These are phyloP conservation scores for Lophiotrema nucula DNA, from an alignment of 495 filamentous ascomycete genomes.

Conservation along the genomic window DNA sequence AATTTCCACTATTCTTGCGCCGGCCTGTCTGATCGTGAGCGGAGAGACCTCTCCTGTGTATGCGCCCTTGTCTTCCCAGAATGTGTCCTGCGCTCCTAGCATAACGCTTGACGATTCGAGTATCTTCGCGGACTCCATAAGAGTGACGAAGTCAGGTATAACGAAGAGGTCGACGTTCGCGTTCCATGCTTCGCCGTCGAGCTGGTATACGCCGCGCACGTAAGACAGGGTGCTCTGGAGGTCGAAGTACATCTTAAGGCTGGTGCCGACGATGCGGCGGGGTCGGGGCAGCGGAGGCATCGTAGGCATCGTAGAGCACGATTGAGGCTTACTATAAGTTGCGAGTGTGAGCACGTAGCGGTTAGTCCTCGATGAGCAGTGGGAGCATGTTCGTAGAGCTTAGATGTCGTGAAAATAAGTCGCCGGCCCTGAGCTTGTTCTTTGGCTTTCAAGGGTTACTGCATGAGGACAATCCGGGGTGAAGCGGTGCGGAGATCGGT, in stretches of 20 bases:
- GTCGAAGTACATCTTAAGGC: constrained; percentile 83
- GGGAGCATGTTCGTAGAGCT: too few species aligned
- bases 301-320: constrained; percentile 1
- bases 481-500: constrained; percentile 9
- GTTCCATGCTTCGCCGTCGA: constrained; percentile 38
- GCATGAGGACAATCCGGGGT: constrained; percentile 8
- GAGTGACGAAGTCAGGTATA: constrained; percentile 71
- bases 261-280: constrained; percentile 72
- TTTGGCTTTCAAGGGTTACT: not conserved
- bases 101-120: constrained; percentile 49
- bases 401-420: not conserved
- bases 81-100: constrained; percentile 75
- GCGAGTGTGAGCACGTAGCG: not conserved
- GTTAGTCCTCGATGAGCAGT: too few species aligned
- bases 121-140: constrained; percentile 56
- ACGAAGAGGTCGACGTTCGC: constrained; percentile 57
- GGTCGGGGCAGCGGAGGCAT: constrained; percentile 50
- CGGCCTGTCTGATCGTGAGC: constrained; percentile 58
- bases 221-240: constrained; percentile 62
- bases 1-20: constrained; percentile 69
- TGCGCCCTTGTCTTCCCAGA: constrained; percentile 62
- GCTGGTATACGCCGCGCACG: constrained; percentile 55
- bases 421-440: too few species aligned
- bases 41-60: constrained; percentile 79
- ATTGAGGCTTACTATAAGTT: not conserved